Conservation (phyloP, 2,329 filamentous ascomycete species). For the Curvularia eragrostidis region DNA sequence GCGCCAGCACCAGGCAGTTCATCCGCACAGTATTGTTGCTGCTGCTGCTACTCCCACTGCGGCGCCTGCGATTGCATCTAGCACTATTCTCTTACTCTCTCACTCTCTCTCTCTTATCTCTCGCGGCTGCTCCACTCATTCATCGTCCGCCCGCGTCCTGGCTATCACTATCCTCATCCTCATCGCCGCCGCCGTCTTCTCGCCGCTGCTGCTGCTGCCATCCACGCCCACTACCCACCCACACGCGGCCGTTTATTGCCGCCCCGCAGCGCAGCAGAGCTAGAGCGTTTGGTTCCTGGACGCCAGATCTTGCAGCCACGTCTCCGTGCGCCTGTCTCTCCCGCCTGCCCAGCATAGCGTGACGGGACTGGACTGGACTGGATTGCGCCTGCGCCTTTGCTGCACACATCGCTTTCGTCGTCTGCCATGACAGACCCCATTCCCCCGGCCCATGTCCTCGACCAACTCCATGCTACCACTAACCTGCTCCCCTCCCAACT, state of each 20-base stretch:
- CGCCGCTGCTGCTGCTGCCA: no score
- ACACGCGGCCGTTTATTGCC: conserved; percentile 21
- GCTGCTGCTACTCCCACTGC: neutral
- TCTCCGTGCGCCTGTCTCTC: conserved; percentile 28
- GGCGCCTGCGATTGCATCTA: no score
- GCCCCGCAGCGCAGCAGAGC: conserved; percentile 24
- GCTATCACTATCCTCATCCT: no score
- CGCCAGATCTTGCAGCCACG: conserved; percentile 36
- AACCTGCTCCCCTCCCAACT: conserved; percentile 12
- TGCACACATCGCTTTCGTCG: conserved; percentile 17
- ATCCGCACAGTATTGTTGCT: no score
- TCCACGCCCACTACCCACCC: no score
- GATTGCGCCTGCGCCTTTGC: conserved; percentile 10
- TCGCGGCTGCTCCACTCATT: conserved; percentile 6
- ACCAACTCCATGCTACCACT: conserved; percentile 21
- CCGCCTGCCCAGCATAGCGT: conserved; percentile 23
- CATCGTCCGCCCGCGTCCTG: conserved; percentile 2
- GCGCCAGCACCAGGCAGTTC: conserved; percentile 16
- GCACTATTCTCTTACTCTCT: no score
- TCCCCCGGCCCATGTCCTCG: conserved; percentile 16
- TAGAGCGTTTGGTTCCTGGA: conserved; percentile 30
- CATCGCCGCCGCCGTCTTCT: conserved; percentile 14
- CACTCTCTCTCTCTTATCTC: neutral
- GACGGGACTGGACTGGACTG: conserved; percentile 5
- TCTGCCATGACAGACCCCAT: conserved; percentile 26